Base-by-base conservation (phyloP, 306 rosid genomes). In the Luffa acutangula region DNA sequence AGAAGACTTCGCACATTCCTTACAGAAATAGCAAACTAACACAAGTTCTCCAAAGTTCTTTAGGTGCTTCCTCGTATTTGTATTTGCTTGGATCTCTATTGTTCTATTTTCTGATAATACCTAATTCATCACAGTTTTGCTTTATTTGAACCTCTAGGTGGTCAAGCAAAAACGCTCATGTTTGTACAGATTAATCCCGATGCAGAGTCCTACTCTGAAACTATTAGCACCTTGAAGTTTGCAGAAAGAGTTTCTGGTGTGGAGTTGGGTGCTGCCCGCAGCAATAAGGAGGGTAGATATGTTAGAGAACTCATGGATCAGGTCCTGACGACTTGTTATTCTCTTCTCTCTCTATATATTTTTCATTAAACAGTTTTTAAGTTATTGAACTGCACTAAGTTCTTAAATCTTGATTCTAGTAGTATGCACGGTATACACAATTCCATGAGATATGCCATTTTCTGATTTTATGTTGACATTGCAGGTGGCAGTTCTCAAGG, bases 201-300 rank as follows among this genome's bases (percentile, higher is more conserved):
- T 79, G 87, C 82, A 46, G 96, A 96, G 74, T 96, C 99, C 21
- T 93, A 89, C 83, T 86, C 91, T 34, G 98, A 96, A 86, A 93
- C 98, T 11, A 59, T 90, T 80, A 96, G 99, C 85, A 90, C 99
- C 62, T 84, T 96, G 88, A 96, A 96, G 89, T 96, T 96, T 89
- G 99, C 99, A 15, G 99, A 93, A 88, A 89, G 99, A 82, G 99
- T 96, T 83, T 93, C 98, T 69, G 99, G 99, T 64, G 96, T 96
- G 15, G 99, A 96, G 87, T 82, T 96, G 79, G 99, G 99, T 15
- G 97, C 99, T 33, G 99, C 99, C 62, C 91, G 93, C 73, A 93
- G 97, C 91, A 96, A 91, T 84, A 96, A 86, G 89, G 99, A 96
- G 89, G 99, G 99, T 85, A 90, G 88, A 86, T 96, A 96, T 79